Evolutionary conservation across 1,284 basidiomycete species (phyloP).

Genomic region (Lentinula novae-zelandiae): DNA sequence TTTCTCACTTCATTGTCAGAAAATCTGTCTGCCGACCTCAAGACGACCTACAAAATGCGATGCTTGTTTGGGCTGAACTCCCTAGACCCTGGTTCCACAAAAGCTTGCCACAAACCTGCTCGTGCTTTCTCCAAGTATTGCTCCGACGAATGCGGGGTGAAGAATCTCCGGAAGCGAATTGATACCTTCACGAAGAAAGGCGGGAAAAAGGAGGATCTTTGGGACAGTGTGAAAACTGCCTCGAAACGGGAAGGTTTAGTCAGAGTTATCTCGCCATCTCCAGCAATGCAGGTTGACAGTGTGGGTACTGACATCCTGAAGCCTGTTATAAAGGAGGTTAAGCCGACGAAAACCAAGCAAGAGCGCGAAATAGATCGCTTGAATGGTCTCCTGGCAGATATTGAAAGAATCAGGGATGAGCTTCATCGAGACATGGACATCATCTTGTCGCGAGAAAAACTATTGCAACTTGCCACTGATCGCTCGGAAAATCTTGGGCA

Average conservation of each 20-base stretch:
- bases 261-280: constrained; percentile 31
- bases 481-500: constrained; percentile 54
- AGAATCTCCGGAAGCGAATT: constrained; percentile 61
- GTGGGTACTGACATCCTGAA: constrained; percentile 17
- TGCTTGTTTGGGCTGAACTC: constrained; percentile 66
- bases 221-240: constrained; percentile 68
- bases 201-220: constrained; percentile 56
- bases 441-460: constrained; percentile 60
- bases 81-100: constrained; percentile 51
- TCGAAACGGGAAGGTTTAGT: constrained; percentile 68
- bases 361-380: constrained; percentile 53
- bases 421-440: constrained; percentile 65
- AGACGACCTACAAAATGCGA: constrained; percentile 76
- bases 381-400: constrained; percentile 44
- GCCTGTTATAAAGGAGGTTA: constrained; percentile 23
- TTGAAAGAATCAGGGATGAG: constrained; percentile 56
- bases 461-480: constrained; percentile 61
- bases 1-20: constrained; percentile 36
- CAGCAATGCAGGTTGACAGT: constrained; percentile 34
- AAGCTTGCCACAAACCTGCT: constrained; percentile 74
- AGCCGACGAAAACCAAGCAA: constrained; percentile 36
- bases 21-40: constrained; percentile 52
- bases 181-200: constrained; percentile 55
- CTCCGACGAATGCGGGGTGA: constrained; percentile 74
- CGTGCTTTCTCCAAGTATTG: constrained; percentile 83